Base-by-base conservation (phyloP, 73 alveolate species). In the Stentor roeselii region DNA sequence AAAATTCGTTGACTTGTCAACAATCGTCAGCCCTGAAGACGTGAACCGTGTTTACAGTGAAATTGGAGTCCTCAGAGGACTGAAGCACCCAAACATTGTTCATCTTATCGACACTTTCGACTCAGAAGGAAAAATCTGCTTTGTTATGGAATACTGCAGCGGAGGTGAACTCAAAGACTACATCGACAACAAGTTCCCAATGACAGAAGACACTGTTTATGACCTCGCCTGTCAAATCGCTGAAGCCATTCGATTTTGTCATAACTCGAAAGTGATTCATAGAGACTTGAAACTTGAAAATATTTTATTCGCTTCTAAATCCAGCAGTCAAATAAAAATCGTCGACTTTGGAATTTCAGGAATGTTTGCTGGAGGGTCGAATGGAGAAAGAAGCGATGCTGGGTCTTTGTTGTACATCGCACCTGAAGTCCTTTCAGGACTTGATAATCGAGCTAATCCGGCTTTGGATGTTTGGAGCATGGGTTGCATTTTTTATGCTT, bases 331-430 rank as follows among this genome's bases (percentile, higher is more conserved):
- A 27, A 37, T 77, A 40, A 86, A 86, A 59, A 75, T 86, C 31
- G 86, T 86, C 2, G 91, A 86, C 31, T 86, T 86, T 39, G 91
- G 91, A 86, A 78, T 86, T 86, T 86, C 91, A 3, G 91, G 91
- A 41, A 86, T 86, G 31, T 59, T 59, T 35, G 84, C 75, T 30
- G 84, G 60, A 2, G 86, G 78, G 27, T 60, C 60, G 36, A 36
- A 30, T 15, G 74, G 74, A 75, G 83, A 75, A 6, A 75, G 39
- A 36, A 31, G 75, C 60, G 15, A 75, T 30, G 83, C 83, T 15
- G 83, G 83, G 4, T 15, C 39, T 80, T 84, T 83, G 36, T 78
- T 78, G 84, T 78, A 86, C 31, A 86, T 77, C 78, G 74, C 86
- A n/a, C 88, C 91, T 21, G 91, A 84, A 30, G 78, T 84, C 40